These are phyloP conservation scores for Flueggea neowawraea DNA, from an alignment of 441 rosid species.

Conservation along the genomic window DNA sequence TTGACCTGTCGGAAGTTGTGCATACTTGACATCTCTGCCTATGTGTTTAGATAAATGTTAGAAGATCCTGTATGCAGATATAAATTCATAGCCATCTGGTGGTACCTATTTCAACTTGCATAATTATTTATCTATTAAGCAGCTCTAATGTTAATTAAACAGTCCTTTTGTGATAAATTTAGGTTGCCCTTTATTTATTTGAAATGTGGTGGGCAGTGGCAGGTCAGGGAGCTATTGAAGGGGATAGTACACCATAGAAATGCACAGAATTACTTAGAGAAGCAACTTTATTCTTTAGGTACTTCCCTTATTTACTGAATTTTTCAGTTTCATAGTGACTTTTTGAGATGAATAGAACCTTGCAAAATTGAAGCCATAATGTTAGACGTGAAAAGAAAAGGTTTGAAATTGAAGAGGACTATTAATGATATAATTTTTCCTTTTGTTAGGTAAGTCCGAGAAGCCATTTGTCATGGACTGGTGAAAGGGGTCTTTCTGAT, in stretches of 20 bases:
- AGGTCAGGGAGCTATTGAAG: conserved; percentile 78
- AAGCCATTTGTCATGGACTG: conserved; percentile 46
- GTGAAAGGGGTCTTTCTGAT: conserved; percentile 36
- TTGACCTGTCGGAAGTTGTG: neutral
- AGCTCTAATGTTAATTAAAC: neutral
- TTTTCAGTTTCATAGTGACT: conserved; percentile 20
- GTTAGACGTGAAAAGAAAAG: conserved; percentile 18
- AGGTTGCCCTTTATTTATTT: conserved; percentile 38
- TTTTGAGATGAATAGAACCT: conserved; percentile 16
- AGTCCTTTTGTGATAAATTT: neutral
- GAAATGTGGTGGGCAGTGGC: conserved; percentile 73
- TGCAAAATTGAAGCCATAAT: conserved; percentile 13
- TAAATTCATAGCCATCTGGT: too few species aligned
- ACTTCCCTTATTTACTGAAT: conserved; percentile 39
- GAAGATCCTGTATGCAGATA: neutral
- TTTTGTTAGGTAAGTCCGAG: conserved; percentile 48
- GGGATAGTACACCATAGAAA: conserved; percentile 53
- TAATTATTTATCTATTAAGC: neutral
- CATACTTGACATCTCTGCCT: neutral
- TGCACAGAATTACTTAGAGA: conserved; percentile 42
- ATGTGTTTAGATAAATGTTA: neutral
- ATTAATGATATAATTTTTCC: conserved; percentile 39
- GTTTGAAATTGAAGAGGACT: conserved; percentile 12
- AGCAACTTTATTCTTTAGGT: conserved; percentile 52
- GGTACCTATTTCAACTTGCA: too few species aligned